Percentiles rank a stretch among this genome's conserved stretches.
These are phyloP conservation scores for Amanita thiersii DNA, from an alignment of 768 basidiomycete genomes.

Conservation along the genomic window DNA sequence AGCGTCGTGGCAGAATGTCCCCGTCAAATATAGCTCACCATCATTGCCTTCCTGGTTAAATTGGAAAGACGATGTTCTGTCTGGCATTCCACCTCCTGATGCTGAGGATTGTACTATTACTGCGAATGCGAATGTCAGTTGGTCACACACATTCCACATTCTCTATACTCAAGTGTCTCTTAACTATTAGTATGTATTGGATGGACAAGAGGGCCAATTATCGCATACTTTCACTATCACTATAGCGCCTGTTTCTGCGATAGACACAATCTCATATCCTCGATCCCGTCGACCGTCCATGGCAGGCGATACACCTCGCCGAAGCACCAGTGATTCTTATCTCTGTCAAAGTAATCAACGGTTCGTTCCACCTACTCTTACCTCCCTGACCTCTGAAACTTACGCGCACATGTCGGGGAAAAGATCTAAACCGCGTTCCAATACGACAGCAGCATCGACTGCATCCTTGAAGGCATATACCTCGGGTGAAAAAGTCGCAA, in stretches of 20 bases:
- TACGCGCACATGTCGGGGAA: neutral
- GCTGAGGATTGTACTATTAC: constrained; percentile 71
- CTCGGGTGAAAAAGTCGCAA: neutral
- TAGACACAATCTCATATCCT: constrained; percentile 31
- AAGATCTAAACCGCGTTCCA: constrained; percentile 21
- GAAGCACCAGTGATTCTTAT: constrained; percentile 41
- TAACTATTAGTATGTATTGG: constrained; percentile 52
- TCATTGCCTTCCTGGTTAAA: constrained; percentile 78
- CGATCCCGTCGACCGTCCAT: constrained; percentile 35
- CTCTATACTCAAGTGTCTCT: constrained; percentile 6
- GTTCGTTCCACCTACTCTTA: constrained; percentile 16
- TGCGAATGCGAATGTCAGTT: constrained; percentile 64
- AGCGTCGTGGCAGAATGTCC: constrained; percentile 70
- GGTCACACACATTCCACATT: constrained; percentile 4
- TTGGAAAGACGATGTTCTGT: constrained; percentile 80
- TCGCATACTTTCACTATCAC: constrained; percentile 60
- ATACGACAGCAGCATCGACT: constrained; percentile 2
- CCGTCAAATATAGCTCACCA: constrained; percentile 76
- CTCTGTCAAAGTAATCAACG: constrained; percentile 33
- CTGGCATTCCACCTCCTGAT: constrained; percentile 72
- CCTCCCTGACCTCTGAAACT: neutral
- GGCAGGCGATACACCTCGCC: constrained; percentile 31
- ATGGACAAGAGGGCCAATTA: constrained; percentile 66
- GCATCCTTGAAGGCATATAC: constrained; percentile 7
- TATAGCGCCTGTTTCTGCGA: constrained; percentile 54